Evolutionary conservation across 768 basidiomycete genomes (phyloP).

Genomic region (Nidula microcarpa): DNA sequence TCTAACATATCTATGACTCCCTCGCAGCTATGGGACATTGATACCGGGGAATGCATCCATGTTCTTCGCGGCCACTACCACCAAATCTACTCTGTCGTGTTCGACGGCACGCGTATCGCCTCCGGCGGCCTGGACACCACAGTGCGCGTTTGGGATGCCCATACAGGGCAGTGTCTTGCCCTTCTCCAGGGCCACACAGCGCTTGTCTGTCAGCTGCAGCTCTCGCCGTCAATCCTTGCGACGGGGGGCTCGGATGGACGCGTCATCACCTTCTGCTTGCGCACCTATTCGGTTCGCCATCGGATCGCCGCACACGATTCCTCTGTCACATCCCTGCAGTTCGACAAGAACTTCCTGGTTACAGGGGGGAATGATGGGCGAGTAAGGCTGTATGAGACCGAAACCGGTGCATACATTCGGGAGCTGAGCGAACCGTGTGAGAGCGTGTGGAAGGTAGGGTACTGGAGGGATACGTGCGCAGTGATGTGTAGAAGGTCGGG

Average conservation of each 20-base stretch:
- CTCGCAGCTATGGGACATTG: conserved; percentile 82
- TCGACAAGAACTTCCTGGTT: conserved; percentile 78
- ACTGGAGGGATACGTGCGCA: conserved; percentile 60
- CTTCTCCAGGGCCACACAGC: conserved; percentile 89
- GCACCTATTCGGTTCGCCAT: conserved; percentile 41
- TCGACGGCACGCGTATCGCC: conserved; percentile 78
- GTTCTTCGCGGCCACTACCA: conserved; percentile 81
- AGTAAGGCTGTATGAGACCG: conserved; percentile 68
- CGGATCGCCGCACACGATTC: conserved; percentile 88
- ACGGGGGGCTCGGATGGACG: conserved; percentile 91
- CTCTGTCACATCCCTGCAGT: conserved; percentile 82
- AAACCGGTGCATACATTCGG: conserved; percentile 65
- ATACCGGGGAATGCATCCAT: conserved; percentile 84
- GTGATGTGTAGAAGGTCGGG: conserved; percentile 78
- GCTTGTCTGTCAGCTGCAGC: conserved; percentile 87
- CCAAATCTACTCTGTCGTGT: conserved; percentile 89
- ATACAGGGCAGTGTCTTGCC: conserved; percentile 78
- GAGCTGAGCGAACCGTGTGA: conserved; percentile 78
- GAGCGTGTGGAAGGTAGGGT: conserved; percentile 84
- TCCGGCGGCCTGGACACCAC: conserved; percentile 94
- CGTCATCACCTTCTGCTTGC: conserved; percentile 39
- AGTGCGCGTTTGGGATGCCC: conserved; percentile 86
- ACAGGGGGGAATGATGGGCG: conserved; percentile 86
- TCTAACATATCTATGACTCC: conserved; percentile 1
- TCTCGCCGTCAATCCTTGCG: conserved; percentile 63